Evolutionary conservation across 495 filamentous ascomycete genomes (phyloP).

Genomic region (Penicillium simplicissimum): DNA sequence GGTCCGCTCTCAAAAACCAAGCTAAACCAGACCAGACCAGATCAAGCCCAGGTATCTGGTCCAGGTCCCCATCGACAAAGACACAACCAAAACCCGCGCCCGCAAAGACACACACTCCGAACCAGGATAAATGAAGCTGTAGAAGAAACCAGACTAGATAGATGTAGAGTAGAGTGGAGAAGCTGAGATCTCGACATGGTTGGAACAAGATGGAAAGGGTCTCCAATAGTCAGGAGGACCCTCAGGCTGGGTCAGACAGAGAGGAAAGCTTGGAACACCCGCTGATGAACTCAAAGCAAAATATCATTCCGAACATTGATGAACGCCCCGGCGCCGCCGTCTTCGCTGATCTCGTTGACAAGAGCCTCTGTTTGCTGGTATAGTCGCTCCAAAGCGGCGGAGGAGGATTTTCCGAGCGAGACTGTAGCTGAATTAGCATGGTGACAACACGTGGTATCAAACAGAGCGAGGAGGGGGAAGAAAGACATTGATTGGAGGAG

Average conservation of each 20-base stretch:
- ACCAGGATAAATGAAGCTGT: not conserved
- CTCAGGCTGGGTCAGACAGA: not conserved
- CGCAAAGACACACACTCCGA: not conserved
- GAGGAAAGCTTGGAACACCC: not conserved
- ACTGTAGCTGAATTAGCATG: conserved; percentile 52
- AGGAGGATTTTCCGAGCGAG: conserved; percentile 84
- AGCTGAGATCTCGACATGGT: not conserved
- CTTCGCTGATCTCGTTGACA: conserved; percentile 76
- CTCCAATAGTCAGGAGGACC: not conserved
- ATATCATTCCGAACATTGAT: conserved; percentile 75
- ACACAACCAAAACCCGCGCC: not conserved
- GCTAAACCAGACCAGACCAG: not conserved
- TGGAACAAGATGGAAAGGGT: not conserved
- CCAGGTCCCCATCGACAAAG: not conserved
- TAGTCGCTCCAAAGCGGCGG: conserved; percentile 82
- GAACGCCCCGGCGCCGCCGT: conserved; percentile 84
- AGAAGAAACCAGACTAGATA: not conserved
- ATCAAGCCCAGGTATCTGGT: not conserved
- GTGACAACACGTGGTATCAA: conserved; percentile 5
- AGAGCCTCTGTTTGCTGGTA: conserved; percentile 86
- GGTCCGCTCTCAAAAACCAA: too few relatives aligned
- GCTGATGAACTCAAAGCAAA: conserved; percentile 37
- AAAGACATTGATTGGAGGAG: not conserved
- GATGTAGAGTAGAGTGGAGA: not conserved
- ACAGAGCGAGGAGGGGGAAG: conserved; percentile 11